Percentiles rank a stretch among this genome's conserved stretches.
These are phyloP conservation scores for Clarireedia paspali DNA, from an alignment of 2,329 filamentous ascomycete genomes.

Conservation along the genomic window DNA sequence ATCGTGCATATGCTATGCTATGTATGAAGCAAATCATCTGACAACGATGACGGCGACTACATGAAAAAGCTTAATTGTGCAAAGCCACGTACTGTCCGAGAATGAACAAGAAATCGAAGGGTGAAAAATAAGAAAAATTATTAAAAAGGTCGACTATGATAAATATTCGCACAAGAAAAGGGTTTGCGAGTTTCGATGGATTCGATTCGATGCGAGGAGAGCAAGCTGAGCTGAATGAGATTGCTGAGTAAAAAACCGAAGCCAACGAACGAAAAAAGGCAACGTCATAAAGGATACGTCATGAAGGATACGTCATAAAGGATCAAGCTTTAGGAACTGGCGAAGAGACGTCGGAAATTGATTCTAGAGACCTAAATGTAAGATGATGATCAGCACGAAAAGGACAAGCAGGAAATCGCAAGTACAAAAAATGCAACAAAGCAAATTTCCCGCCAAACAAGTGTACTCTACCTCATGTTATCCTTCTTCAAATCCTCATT, in stretches of 20 bases:
- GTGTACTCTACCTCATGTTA: constrained; percentile 36
- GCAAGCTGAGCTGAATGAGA: not conserved
- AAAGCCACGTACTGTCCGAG: no score
- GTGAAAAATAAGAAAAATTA: no score
- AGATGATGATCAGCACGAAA: constrained; percentile 7
- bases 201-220: not conserved
- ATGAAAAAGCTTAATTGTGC: no score
- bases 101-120: no score
- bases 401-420: constrained; percentile 7
- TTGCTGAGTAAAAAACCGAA: not conserved
- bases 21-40: not conserved
- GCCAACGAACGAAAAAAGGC: not conserved
- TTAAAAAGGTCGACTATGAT: no score
- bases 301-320: not conserved
- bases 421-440: not conserved
- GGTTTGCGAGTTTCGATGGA: no score
- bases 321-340: constrained; percentile 1
- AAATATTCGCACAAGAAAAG: no score
- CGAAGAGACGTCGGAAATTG: constrained; percentile 10
- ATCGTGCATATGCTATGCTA: not conserved
- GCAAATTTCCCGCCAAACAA: not conserved
- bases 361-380: constrained; percentile 8
- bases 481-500: constrained; percentile 48
- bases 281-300: not conserved
- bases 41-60: no score